Evolutionary conservation across 345 rosid genomes (phyloP).

Genomic region (Fremontodendron californicum): DNA sequence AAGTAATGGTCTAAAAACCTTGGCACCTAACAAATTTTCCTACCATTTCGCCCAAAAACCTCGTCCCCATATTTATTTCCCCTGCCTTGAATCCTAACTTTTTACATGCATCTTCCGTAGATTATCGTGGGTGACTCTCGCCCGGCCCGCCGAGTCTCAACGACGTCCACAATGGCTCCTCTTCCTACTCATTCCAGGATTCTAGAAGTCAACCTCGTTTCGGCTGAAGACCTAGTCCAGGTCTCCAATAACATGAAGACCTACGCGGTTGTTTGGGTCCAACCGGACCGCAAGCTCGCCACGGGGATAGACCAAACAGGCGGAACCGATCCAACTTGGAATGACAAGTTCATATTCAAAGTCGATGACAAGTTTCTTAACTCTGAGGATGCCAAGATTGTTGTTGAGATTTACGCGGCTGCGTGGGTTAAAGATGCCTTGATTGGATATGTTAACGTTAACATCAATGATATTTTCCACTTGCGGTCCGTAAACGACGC

Average conservation of each 20-base stretch:
- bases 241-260: slow-evolving; percentile 79
- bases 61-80: neutral
- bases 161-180: slow-evolving; percentile 24
- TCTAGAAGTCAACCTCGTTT: slow-evolving; percentile 64
- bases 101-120: neutral
- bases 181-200: slow-evolving; percentile 41
- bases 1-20: neutral
- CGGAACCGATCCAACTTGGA: slow-evolving; percentile 71
- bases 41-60: neutral
- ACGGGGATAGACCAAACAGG: slow-evolving; percentile 69
- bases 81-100: neutral
- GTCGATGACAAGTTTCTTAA: slow-evolving; percentile 61
- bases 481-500: slow-evolving; percentile 21
- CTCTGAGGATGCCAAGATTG: slow-evolving; percentile 52
- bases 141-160: neutral
- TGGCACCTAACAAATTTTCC: neutral
- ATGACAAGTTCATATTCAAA: slow-evolving; percentile 78
- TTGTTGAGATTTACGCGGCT: slow-evolving; percentile 75
- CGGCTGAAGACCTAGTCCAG: slow-evolving; percentile 73
- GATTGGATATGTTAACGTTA: slow-evolving; percentile 63
- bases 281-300: slow-evolving; percentile 58
- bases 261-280: slow-evolving; percentile 75
- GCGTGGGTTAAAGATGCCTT: slow-evolving; percentile 84
- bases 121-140: neutral
- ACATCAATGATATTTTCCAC: slow-evolving; percentile 46